phyloP scores from a whole-genome alignment of 345 rosid genomes.

The Brassica carinata region DNA sequence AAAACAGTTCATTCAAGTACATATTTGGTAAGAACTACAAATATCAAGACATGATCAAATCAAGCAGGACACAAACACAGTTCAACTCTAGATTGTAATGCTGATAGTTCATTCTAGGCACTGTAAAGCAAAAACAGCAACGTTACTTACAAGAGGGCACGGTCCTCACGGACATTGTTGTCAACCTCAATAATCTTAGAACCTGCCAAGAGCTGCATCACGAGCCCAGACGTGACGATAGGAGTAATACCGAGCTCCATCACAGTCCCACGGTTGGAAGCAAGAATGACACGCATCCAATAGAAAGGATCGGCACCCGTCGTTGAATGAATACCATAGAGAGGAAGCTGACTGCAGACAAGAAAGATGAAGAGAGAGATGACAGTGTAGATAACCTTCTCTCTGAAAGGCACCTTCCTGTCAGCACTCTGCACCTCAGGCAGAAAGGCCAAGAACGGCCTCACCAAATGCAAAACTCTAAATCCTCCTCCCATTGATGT shows the following conservation, averaged over 20 bases:
- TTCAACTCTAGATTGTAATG: background rate
- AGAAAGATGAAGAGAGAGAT: conserved; percentile 64
- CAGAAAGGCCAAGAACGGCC: conserved; percentile 60
- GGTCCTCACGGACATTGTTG: conserved; percentile 73
- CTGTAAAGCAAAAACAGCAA: background rate
- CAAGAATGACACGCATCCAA: conserved; percentile 83
- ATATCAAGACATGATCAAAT: background rate
- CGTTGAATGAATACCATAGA: conserved; percentile 69
- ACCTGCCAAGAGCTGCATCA: conserved; percentile 75
- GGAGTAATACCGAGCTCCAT: conserved; percentile 83
- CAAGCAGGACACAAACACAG: background rate
- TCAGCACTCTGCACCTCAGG: conserved; percentile 70
- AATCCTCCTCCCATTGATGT: conserved; percentile 70
- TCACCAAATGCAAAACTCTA: conserved; percentile 64
- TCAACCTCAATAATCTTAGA: conserved; percentile 77
- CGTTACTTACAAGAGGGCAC: conserved; percentile 60
- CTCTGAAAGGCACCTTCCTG: conserved; percentile 66
- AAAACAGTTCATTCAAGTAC: no score
- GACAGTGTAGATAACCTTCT: conserved; percentile 63
- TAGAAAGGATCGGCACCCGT: conserved; percentile 76
- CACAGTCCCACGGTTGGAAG: conserved; percentile 72
- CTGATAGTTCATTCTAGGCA: background rate
- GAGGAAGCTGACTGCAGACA: conserved; percentile 77
- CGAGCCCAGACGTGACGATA: conserved; percentile 67
- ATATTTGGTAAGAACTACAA: background rate